Evolutionary conservation across 2,329 filamentous ascomycete species (phyloP).

Genomic region (Trichoderma gracile): DNA sequence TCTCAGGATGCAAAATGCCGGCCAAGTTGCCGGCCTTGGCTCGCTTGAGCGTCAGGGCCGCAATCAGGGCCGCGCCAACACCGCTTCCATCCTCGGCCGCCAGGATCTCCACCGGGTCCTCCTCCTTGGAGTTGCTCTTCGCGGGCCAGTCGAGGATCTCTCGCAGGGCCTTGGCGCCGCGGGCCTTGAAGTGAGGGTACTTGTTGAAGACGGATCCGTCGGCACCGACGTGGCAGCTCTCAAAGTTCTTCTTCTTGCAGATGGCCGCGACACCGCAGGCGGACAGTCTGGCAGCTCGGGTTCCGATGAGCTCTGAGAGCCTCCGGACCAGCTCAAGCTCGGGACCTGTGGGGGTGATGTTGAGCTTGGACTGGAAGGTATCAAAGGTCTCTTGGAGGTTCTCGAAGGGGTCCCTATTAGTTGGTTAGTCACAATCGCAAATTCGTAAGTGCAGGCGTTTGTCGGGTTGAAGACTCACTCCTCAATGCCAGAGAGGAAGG

Average conservation of each 20-base stretch:
- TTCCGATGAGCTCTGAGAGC: slow-evolving; percentile 90
- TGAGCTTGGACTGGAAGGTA: slow-evolving; percentile 74
- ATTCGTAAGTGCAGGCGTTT: not conserved
- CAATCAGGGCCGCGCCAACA: slow-evolving; percentile 96
- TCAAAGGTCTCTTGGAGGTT: slow-evolving; percentile 88
- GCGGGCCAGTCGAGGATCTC: slow-evolving; percentile 94
- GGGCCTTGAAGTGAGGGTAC: slow-evolving; percentile 95
- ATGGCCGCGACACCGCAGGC: slow-evolving; percentile 95
- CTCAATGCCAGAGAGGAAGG: slow-evolving; percentile 90
- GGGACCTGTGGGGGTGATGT: slow-evolving; percentile 67
- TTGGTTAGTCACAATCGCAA: slow-evolving; percentile 27
- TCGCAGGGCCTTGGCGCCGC: slow-evolving; percentile 82
- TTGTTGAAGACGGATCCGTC: slow-evolving; percentile 99
- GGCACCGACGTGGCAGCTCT: slow-evolving; percentile 88
- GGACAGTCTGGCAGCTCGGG: slow-evolving; percentile 87
- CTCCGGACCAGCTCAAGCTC: slow-evolving; percentile 90
- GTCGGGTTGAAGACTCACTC: slow-evolving; percentile 57
- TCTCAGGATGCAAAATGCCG: slow-evolving; percentile 65
- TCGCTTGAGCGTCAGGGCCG: slow-evolving; percentile 66
- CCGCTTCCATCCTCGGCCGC: slow-evolving; percentile 94
- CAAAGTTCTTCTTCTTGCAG: slow-evolving; percentile 91
- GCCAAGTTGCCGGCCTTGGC: slow-evolving; percentile 63
- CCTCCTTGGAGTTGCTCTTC: slow-evolving; percentile 66
- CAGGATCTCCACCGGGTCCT: slow-evolving; percentile 84
- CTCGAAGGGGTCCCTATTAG: slow-evolving; percentile 79